Conservation (phyloP, 169 alveolate genomes). For the Cryptosporidium muris region DNA sequence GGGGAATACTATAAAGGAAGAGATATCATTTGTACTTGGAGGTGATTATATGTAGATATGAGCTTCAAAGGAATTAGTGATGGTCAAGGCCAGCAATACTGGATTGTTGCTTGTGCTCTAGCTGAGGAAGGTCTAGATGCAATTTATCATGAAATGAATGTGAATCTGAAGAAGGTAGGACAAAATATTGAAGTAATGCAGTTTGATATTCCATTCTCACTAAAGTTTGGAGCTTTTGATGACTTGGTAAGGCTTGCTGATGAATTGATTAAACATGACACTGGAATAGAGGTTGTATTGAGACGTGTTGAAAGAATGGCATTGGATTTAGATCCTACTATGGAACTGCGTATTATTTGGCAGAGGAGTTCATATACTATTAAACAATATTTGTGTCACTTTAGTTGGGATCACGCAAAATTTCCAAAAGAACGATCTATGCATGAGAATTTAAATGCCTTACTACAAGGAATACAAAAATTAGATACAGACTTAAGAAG, state of each 20-base stretch:
- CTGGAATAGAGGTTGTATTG: constrained; percentile 79
- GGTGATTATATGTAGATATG: no score
- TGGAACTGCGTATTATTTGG: constrained; percentile 79
- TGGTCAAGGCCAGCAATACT: constrained; percentile 45
- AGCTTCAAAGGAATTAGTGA: constrained; percentile 25
- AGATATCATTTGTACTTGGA: no score
- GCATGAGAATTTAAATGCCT: constrained; percentile 81
- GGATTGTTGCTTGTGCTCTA: constrained; percentile 68
- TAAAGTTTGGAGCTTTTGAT: constrained; percentile 84
- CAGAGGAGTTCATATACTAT: constrained; percentile 81
- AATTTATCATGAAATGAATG: constrained; percentile 20
- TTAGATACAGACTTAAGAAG: constrained; percentile 82
- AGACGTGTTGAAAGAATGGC: constrained; percentile 81
- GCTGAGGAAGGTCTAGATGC: constrained; percentile 36
- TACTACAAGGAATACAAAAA: constrained; percentile 81
- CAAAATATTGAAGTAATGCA: constrained; percentile 73
- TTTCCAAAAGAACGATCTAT: constrained; percentile 85
- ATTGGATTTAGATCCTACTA: constrained; percentile 76
- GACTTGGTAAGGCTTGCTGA: constrained; percentile 82
- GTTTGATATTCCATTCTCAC: constrained; percentile 82
- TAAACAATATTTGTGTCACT: constrained; percentile 80
- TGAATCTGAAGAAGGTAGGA: constrained; percentile 5
- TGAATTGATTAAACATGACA: constrained; percentile 82
- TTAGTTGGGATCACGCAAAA: constrained; percentile 89
- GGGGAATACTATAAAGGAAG: no score